Conservation (phyloP, 139 green algal genomes). For the Asterochloris sp. region DNA sequence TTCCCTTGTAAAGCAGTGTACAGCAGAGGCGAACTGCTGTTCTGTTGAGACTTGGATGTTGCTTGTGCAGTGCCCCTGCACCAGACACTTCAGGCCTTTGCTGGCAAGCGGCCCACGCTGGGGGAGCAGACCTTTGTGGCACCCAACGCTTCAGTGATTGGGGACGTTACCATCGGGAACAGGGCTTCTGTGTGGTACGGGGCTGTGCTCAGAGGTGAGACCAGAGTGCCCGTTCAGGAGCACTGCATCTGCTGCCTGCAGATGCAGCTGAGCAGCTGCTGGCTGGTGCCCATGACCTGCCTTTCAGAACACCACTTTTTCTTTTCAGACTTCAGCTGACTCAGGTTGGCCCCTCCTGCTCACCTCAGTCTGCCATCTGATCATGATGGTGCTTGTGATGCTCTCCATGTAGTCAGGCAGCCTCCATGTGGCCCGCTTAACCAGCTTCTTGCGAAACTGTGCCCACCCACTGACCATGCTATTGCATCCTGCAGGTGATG, state of each 20-base stretch:
- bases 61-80: constrained; percentile 40
- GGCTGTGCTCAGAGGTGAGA: constrained; percentile 77
- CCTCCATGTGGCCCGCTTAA: neutral
- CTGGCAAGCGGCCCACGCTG: constrained; percentile 44
- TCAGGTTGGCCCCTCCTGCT: no score
- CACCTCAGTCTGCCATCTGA: neutral
- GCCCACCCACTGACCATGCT: no score
- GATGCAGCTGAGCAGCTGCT: neutral
- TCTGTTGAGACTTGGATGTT: neutral
- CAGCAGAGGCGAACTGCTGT: no score
- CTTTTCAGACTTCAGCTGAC: no score
- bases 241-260: neutral
- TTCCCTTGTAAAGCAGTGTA: no score
- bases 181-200: constrained; percentile 88
- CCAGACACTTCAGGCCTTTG: constrained; percentile 33
- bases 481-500: constrained; percentile 64
- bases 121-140: constrained; percentile 74
- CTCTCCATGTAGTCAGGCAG: neutral
- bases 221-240: neutral
- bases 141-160: constrained; percentile 84
- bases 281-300: neutral
- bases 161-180: constrained; percentile 84
- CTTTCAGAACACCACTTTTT: neutral
- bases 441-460: no score
- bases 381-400: neutral